Conservation (phyloP, 805 yeast genomes). For the Zygotorulaspora florentina region DNA sequence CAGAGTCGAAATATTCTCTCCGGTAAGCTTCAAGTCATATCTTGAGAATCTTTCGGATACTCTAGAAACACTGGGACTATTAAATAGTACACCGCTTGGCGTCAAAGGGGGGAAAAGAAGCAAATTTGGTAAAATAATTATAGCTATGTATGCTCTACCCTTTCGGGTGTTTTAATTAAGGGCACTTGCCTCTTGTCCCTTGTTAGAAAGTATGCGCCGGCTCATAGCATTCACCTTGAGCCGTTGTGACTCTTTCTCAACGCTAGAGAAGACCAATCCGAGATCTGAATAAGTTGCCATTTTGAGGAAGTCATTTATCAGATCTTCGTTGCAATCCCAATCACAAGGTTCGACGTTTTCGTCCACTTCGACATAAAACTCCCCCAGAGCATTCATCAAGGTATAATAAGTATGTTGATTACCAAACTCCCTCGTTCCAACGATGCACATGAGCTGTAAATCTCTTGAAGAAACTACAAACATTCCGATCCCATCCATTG, state of each 20-base stretch:
- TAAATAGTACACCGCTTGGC: too few relatives aligned
- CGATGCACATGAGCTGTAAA: conserved; percentile 14
- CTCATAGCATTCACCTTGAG: conserved; percentile 1
- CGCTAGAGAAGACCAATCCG: conserved; percentile 17
- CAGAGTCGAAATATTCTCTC: too few relatives aligned
- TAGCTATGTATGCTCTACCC: too few relatives aligned
- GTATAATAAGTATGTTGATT: conserved; percentile 12
- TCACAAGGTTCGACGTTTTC: conserved; percentile 10
- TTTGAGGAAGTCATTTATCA: conserved; percentile 7
- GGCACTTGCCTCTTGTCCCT: background rate
- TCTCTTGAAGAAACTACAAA: conserved; percentile 14
- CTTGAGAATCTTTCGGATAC: too few relatives aligned
- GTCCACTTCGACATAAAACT: conserved; percentile 13
- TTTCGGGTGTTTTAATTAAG: too few relatives aligned
- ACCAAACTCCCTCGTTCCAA: conserved; percentile 11
- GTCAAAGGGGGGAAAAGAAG: too few relatives aligned
- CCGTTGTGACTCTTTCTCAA: conserved; percentile 7
- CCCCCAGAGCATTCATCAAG: conserved; percentile 19
- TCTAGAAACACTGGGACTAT: too few relatives aligned
- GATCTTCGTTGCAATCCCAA: background rate
- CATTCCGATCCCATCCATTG: conserved; percentile 11
- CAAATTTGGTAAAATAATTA: too few relatives aligned
- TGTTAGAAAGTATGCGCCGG: background rate
- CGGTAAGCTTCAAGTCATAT: too few relatives aligned
- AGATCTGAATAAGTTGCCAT: conserved; percentile 16